Evolutionary conservation across 2,329 filamentous ascomycete species (phyloP).

Genomic region (Dendrostoma leiphaemia): DNA sequence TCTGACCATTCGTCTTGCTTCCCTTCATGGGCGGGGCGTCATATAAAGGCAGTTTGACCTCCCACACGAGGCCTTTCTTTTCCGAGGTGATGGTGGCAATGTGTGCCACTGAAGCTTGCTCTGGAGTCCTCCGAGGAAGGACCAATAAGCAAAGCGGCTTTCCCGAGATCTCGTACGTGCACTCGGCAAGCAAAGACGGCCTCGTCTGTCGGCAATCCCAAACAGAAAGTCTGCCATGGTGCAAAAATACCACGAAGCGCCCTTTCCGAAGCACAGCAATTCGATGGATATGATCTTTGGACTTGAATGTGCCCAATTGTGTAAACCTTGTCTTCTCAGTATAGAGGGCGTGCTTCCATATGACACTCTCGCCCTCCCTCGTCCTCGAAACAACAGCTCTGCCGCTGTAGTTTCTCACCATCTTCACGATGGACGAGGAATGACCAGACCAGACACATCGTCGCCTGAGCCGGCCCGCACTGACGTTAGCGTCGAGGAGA

Average conservation of each 20-base stretch:
- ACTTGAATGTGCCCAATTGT: conserved; percentile 66
- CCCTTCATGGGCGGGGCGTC: conserved; percentile 21
- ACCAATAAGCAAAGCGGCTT: conserved; percentile 79
- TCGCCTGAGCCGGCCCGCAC: conserved; percentile 57
- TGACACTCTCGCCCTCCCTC: conserved; percentile 71
- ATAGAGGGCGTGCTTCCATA: conserved; percentile 71
- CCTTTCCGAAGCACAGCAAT: conserved; percentile 77
- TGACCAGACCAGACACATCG: conserved; percentile 81
- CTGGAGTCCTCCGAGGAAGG: conserved; percentile 61
- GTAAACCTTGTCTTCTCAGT: conserved; percentile 53
- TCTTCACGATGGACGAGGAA: conserved; percentile 75
- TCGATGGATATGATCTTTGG: conserved; percentile 71
- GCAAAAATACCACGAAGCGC: conserved; percentile 76
- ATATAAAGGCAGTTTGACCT: conserved; percentile 61
- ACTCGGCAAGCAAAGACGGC: conserved; percentile 58
- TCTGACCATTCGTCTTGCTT: conserved; percentile 11
- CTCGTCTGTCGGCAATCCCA: conserved; percentile 71
- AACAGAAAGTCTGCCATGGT: conserved; percentile 66
- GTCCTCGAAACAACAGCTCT: conserved; percentile 80
- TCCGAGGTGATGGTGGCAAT: conserved; percentile 81
- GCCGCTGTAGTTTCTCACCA: conserved; percentile 81
- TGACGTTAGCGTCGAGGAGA: conserved; percentile 71
- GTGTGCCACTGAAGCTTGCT: conserved; percentile 59
- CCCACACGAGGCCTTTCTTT: conserved; percentile 79
- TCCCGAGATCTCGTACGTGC: conserved; percentile 58